phyloP scores from a whole-genome alignment of 2,329 filamentous ascomycete genomes.

The Trichoderma sp. region DNA sequence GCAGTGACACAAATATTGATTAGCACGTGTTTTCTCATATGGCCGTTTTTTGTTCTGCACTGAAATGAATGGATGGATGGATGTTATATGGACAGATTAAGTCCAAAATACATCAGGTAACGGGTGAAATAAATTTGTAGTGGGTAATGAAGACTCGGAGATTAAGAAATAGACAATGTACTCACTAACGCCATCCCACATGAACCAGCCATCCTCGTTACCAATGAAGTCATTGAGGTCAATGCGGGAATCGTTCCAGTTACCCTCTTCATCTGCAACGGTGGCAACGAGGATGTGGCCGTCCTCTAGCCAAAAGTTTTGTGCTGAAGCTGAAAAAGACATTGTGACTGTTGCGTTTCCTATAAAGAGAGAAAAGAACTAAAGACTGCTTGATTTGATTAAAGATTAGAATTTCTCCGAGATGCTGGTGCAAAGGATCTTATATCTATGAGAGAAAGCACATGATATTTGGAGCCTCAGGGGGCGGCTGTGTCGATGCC shows the following conservation, averaged over 20 bases:
- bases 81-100: background rate
- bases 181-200: slow-evolving; percentile 22
- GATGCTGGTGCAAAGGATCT: background rate
- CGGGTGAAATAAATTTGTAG: background rate
- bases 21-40: background rate
- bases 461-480: background rate
- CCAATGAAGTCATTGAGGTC: slow-evolving; percentile 21
- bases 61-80: background rate
- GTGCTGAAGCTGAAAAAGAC: slow-evolving; percentile 17
- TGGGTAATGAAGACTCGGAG: background rate
- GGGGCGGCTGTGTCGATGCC: slow-evolving; percentile 9
- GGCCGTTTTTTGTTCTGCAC: background rate
- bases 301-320: slow-evolving; percentile 14
- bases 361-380: background rate
- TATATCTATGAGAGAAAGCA: background rate
- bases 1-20: background rate
- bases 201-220: slow-evolving; percentile 22
- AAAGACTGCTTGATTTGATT: background rate
- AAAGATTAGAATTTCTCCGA: background rate
- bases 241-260: background rate
- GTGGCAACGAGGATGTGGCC: slow-evolving; percentile 20
- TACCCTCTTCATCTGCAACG: background rate
- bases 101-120: background rate
- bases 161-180: background rate
- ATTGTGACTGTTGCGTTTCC: background rate